phyloP scores from a whole-genome alignment of 495 filamentous ascomycete species.

The Hypoxylon intermedium region DNA sequence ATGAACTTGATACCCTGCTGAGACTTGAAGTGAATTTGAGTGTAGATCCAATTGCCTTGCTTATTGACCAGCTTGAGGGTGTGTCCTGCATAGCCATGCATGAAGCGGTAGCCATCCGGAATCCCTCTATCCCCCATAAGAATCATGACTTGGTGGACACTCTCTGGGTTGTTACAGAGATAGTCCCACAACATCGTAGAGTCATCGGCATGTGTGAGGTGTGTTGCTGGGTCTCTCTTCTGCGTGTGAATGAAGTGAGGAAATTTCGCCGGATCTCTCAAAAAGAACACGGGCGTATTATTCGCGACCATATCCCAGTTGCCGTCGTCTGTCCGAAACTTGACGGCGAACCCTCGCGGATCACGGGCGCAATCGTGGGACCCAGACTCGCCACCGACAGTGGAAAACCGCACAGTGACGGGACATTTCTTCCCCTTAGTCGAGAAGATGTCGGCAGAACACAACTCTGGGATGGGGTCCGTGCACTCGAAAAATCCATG shows the following conservation, averaged over 20 bases:
- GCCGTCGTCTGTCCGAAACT: conserved; percentile 82
- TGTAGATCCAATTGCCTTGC: conserved; percentile 48
- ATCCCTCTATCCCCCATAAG: conserved; percentile 77
- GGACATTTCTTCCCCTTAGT: conserved; percentile 71
- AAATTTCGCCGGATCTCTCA: conserved; percentile 81
- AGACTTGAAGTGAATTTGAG: conserved; percentile 60
- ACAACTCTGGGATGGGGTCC: conserved; percentile 41
- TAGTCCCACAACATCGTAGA: conserved; percentile 67
- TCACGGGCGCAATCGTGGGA: conserved; percentile 71
- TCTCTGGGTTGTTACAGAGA: conserved; percentile 66
- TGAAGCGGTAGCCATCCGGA: conserved; percentile 71
- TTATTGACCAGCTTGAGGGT: conserved; percentile 48
- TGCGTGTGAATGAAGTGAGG: conserved; percentile 79
- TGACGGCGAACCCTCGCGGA: conserved; percentile 73
- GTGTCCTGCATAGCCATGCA: conserved; percentile 70
- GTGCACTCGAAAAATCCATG: conserved; percentile 77
- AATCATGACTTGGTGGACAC: conserved; percentile 72
- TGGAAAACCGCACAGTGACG: conserved; percentile 70
- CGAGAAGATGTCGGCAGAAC: conserved; percentile 74
- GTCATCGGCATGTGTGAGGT: conserved; percentile 52
- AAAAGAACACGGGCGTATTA: conserved; percentile 78
- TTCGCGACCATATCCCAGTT: conserved; percentile 80
- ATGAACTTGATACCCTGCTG: conserved; percentile 72
- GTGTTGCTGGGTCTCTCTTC: conserved; percentile 75
- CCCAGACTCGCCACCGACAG: conserved; percentile 73